These are phyloP conservation scores for Eucalyptus curtisii DNA, from an alignment of 345 rosid species.

Conservation along the genomic window DNA sequence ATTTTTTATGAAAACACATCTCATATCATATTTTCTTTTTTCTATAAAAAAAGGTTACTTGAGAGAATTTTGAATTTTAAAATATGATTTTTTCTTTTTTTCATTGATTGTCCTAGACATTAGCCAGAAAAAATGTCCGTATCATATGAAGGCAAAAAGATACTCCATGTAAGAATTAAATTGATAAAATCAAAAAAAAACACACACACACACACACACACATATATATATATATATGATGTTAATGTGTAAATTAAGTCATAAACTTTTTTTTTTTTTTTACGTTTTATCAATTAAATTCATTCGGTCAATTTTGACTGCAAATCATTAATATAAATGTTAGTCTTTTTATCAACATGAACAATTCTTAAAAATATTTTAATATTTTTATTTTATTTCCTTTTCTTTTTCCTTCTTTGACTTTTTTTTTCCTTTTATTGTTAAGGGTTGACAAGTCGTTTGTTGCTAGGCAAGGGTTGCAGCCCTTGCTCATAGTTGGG, in stretches of 20 bases:
- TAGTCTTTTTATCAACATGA: too few relatives aligned
- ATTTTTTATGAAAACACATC: background rate
- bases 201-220: background rate
- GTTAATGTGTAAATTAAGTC: too few relatives aligned
- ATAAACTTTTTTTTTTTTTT: too few relatives aligned
- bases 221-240: too few relatives aligned
- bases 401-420: too few relatives aligned
- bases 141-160: background rate
- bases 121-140: background rate
- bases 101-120: background rate
- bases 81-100: background rate
- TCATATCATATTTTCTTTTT: background rate
- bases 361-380: too few relatives aligned
- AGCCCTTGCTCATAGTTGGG: rapidly evolving
- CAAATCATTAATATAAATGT: too few relatives aligned
- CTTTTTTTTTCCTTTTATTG: too few relatives aligned
- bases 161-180: too few relatives aligned
- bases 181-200: background rate
- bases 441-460: too few relatives aligned
- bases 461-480: rapidly evolving
- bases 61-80: background rate
- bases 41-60: background rate
- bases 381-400: too few relatives aligned
- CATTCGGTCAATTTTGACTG: rapidly evolving
- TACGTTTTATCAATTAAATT: too few relatives aligned